Conservation (phyloP, 2,329 filamentous ascomycete genomes). For the Hypoxylon sp. region DNA sequence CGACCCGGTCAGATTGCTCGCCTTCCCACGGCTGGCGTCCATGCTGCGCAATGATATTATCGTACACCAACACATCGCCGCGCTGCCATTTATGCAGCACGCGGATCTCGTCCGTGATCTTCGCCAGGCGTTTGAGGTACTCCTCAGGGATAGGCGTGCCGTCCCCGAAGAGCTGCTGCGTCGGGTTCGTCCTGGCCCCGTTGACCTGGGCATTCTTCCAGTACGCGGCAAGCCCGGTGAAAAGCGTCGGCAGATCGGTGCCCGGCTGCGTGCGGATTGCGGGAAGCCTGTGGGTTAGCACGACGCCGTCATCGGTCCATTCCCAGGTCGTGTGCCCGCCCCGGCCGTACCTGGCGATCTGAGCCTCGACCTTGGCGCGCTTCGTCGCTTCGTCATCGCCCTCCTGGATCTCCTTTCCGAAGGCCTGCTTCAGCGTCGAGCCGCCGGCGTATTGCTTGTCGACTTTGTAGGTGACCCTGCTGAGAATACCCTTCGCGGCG, state of each 20-base stretch:
- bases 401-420: slow-evolving; percentile 61
- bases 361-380: slow-evolving; percentile 60
- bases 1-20: slow-evolving; percentile 59
- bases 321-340: slow-evolving; percentile 62
- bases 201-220: slow-evolving; percentile 54
- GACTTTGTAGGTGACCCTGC: slow-evolving; percentile 57
- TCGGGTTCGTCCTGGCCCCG: slow-evolving; percentile 50
- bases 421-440: slow-evolving; percentile 59
- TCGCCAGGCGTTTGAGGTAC: slow-evolving; percentile 56
- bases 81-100: slow-evolving; percentile 62
- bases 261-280: slow-evolving; percentile 61
- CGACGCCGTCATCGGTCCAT: slow-evolving; percentile 58
- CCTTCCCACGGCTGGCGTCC: slow-evolving; percentile 62
- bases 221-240: slow-evolving; percentile 61
- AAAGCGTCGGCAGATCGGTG: slow-evolving; percentile 60
- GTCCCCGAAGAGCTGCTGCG: slow-evolving; percentile 59
- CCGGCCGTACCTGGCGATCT: slow-evolving; percentile 61
- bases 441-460: slow-evolving; percentile 60
- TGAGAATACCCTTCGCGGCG: slow-evolving; percentile 57
- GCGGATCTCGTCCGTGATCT: slow-evolving; percentile 62
- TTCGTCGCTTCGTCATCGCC: slow-evolving; percentile 57
- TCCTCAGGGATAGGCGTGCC: slow-evolving; percentile 61
- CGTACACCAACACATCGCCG: slow-evolving; percentile 62
- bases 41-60: slow-evolving; percentile 63
- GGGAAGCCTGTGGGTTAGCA: slow-evolving; percentile 60